phyloP scores from a whole-genome alignment of 23 red algal species.

The Gracilaria gracilis region DNA sequence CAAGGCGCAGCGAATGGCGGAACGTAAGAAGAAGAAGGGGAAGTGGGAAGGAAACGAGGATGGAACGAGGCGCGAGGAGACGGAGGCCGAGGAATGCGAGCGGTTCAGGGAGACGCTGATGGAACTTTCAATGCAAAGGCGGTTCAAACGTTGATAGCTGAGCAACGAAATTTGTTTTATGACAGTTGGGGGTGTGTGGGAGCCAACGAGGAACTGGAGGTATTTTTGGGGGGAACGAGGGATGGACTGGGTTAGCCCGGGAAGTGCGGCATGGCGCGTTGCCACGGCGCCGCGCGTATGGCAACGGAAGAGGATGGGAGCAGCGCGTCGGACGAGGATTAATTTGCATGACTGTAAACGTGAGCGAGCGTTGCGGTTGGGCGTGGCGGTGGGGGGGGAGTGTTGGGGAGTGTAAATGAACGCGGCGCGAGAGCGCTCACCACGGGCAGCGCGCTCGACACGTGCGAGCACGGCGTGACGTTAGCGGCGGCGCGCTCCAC shows the following conservation, averaged over 20 bases:
- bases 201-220: not conserved
- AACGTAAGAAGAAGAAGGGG: not conserved
- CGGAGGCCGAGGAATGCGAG: not conserved
- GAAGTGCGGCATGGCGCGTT: not conserved
- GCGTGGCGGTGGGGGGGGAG: not conserved
- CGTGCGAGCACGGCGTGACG: not conserved
- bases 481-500: too few species aligned
- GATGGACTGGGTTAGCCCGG: not conserved
- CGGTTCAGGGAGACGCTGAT: not conserved
- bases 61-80: not conserved
- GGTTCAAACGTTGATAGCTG: not conserved
- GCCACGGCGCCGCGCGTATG: not conserved
- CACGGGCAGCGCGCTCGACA: not conserved
- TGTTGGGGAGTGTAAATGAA: not conserved
- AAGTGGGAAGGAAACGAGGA: not conserved
- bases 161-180: too few species aligned
- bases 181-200: not conserved
- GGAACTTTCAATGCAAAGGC: conserved; percentile 4
- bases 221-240: not conserved
- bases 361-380: not conserved
- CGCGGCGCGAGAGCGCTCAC: not conserved
- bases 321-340: not conserved
- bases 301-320: not conserved
- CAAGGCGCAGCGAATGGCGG: not conserved
- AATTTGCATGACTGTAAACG: not conserved